Evolutionary conservation across 208 protist genomes (phyloP).

Genomic region (Phytomonas sp.): DNA sequence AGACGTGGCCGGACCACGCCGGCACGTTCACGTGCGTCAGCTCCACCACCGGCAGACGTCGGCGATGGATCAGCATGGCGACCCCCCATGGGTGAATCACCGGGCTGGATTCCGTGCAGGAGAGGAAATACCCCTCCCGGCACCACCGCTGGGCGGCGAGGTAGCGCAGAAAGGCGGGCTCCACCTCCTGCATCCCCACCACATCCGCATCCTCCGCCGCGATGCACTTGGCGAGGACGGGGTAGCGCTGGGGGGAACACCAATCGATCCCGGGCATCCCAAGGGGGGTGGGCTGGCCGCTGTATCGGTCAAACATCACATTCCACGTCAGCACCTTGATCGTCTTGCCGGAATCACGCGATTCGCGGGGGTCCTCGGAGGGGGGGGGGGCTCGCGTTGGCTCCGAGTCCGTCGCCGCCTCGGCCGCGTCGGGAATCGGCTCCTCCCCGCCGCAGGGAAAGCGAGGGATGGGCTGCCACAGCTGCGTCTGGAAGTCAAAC

Average conservation of each 20-base stretch:
- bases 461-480: slow-evolving; percentile 18
- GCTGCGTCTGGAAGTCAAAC: slow-evolving; percentile 12
- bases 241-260: slow-evolving; percentile 83
- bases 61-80: slow-evolving; percentile 65
- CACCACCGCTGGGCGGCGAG: slow-evolving; percentile 66
- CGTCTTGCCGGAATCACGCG: not conserved
- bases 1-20: slow-evolving; percentile 79
- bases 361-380: not conserved
- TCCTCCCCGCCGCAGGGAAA: slow-evolving; percentile 4
- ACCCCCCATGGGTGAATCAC: slow-evolving; percentile 77
- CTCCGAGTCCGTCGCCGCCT: not conserved
- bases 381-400: not conserved
- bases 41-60: slow-evolving; percentile 29
- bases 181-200: slow-evolving; percentile 88
- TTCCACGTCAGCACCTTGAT: slow-evolving; percentile 85
- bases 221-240: slow-evolving; percentile 72
- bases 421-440: not conserved
- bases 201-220: slow-evolving; percentile 72
- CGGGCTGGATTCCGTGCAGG: slow-evolving; percentile 39
- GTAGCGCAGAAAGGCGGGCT: slow-evolving; percentile 64
- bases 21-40: slow-evolving; percentile 78
- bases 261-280: slow-evolving; percentile 90
- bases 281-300: slow-evolving; percentile 77
- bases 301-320: slow-evolving; percentile 90
- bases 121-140: slow-evolving; percentile 66